Percentiles rank a stretch among this genome's conserved stretches.
These are phyloP conservation scores for Trichophaea hybrida DNA, from an alignment of 2,329 filamentous ascomycete species.

Conservation along the genomic window DNA sequence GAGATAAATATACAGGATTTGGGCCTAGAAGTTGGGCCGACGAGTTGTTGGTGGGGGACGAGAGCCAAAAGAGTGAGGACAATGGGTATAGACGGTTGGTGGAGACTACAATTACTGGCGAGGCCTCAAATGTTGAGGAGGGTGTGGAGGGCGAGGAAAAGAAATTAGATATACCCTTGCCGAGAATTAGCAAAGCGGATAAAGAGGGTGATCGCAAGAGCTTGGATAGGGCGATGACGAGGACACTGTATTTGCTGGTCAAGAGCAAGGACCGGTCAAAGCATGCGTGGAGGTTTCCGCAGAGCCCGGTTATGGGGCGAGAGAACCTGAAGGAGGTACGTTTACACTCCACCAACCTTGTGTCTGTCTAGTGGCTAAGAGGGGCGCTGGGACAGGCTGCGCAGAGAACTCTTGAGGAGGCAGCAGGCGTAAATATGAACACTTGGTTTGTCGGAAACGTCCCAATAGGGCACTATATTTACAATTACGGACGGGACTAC, in stretches of 20 bases:
- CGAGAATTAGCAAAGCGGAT: constrained; percentile 66
- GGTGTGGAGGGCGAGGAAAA: constrained; percentile 43
- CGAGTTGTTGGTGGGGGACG: constrained; percentile 64
- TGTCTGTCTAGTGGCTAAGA: not conserved
- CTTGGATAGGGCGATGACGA: constrained; percentile 62
- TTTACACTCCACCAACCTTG: constrained; percentile 17
- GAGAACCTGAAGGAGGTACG: constrained; percentile 75
- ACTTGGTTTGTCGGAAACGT: constrained; percentile 91
- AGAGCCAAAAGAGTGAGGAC: constrained; percentile 47
- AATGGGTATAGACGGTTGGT: constrained; percentile 45
- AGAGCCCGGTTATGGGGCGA: constrained; percentile 49
- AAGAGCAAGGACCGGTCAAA: constrained; percentile 47
- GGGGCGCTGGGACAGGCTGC: constrained; percentile 48
- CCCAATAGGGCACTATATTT: constrained; percentile 66
- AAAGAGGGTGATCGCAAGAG: constrained; percentile 56
- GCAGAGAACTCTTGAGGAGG: constrained; percentile 58
- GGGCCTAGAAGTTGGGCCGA: constrained; percentile 65
- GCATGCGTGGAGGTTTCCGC: constrained; percentile 64
- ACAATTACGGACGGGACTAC: constrained; percentile 37
- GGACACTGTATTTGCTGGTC: constrained; percentile 79
- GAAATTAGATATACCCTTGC: constrained; percentile 54
- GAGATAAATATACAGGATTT: constrained; percentile 23
- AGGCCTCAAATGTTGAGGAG: constrained; percentile 29
- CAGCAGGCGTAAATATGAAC: constrained; percentile 91
- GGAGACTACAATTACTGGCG: constrained; percentile 31